phyloP scores from a whole-genome alignment of 2,329 filamentous ascomycete species.

The Aurifilum marmelostoma region DNA sequence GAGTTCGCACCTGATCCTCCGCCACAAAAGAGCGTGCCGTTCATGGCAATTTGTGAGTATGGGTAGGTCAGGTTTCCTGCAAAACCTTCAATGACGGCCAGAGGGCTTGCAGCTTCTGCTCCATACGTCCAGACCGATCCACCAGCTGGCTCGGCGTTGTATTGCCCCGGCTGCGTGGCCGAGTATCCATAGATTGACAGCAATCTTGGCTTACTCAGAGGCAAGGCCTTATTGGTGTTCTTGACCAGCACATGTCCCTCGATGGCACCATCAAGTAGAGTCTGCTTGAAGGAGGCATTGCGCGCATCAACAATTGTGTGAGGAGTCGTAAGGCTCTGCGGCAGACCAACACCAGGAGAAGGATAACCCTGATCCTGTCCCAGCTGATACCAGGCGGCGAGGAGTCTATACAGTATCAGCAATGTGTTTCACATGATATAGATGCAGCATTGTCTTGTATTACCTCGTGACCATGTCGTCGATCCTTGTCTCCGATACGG shows the following conservation, averaged over 20 bases:
- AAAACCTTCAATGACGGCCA: conserved; percentile 39
- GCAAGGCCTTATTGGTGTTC: conserved; percentile 59
- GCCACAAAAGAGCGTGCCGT: conserved; percentile 50
- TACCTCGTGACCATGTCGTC: conserved; percentile 54
- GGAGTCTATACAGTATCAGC: conserved; percentile 37
- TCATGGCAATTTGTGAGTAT: conserved; percentile 39
- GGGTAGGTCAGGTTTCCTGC: conserved; percentile 30
- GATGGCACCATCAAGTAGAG: conserved; percentile 58
- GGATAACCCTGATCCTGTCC: conserved; percentile 54
- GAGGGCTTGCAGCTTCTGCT: conserved; percentile 42
- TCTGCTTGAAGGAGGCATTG: conserved; percentile 47
- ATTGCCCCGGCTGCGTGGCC: conserved; percentile 49
- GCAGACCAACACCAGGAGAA: conserved; percentile 55
- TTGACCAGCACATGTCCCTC: conserved; percentile 69
- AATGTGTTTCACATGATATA: background rate
- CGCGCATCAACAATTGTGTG: conserved; percentile 59
- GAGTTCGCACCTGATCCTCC: conserved; percentile 49
- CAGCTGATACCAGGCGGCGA: conserved; percentile 61
- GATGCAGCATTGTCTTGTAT: background rate
- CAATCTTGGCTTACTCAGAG: conserved; percentile 52
- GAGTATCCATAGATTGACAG: conserved; percentile 68
- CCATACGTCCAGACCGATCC: conserved; percentile 46
- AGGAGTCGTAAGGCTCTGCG: conserved; percentile 49
- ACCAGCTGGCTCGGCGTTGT: conserved; percentile 39
- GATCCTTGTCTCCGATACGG: conserved; percentile 57